phyloP scores from a whole-genome alignment of 108 stramenopile genomes.

The Schizochytrium sp. region DNA sequence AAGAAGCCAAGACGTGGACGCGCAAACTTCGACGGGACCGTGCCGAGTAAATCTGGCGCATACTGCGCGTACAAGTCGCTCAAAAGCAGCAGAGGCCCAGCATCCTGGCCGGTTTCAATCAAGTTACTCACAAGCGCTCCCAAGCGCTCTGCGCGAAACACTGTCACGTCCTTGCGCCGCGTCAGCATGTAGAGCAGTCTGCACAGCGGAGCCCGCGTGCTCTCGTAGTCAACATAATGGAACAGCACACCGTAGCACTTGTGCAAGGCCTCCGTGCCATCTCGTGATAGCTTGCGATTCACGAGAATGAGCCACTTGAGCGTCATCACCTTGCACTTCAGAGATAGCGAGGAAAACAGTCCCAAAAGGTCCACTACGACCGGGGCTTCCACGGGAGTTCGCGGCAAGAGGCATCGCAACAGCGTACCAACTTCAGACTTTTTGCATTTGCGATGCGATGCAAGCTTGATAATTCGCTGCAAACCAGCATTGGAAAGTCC shows the following conservation, averaged over 20 bases:
- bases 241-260: not conserved
- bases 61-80: not conserved
- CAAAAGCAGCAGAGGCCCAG: not conserved
- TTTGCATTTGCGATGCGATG: not conserved
- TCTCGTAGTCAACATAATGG: not conserved
- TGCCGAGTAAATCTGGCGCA: not conserved
- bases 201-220: not conserved
- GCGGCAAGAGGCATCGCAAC: not conserved
- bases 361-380: not conserved
- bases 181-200: slow-evolving; percentile 6
- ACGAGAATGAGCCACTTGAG: slow-evolving; percentile 7
- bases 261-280: not conserved
- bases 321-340: not conserved
- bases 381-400: not conserved
- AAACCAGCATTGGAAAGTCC: not conserved
- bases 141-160: not conserved
- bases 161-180: slow-evolving; percentile 1
- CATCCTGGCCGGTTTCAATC: not conserved
- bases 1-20: not conserved
- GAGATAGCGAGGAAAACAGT: not conserved
- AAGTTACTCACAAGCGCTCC: not conserved
- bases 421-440: not conserved
- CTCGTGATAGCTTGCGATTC: not conserved
- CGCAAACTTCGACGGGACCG: not conserved
- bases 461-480: not conserved